Conservation (phyloP, 2,329 filamentous ascomycete genomes). For the Aspergillus brasiliensis region DNA sequence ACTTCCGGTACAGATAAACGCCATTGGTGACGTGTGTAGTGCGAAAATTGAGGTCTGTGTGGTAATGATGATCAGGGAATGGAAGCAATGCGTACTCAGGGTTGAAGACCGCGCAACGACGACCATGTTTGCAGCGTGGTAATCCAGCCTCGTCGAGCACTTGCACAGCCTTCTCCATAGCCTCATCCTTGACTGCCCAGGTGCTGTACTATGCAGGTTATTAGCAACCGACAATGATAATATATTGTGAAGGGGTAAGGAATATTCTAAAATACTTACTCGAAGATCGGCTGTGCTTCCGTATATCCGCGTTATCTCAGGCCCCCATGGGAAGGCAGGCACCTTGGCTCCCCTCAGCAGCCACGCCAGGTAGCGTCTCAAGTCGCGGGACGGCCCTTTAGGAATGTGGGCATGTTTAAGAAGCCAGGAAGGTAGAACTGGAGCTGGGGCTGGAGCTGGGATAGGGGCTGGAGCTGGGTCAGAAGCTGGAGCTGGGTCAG, state of each 20-base stretch:
- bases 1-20: conserved; percentile 4
- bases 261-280: not conserved
- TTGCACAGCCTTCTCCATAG: conserved; percentile 1
- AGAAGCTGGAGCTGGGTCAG: no score
- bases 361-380: not conserved
- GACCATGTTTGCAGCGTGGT: not conserved
- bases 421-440: not conserved
- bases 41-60: conserved; percentile 1
- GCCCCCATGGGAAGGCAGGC: conserved; percentile 2
- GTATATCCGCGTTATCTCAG: no score
- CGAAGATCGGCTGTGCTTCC: not conserved
- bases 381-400: rapidly evolving
- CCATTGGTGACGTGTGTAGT: not conserved
- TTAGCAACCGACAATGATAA: not conserved
- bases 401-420: not conserved
- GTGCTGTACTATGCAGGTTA: not conserved
- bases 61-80: conserved; percentile 9
- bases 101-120: not conserved
- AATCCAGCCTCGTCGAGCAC: not conserved
- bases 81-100: not conserved
- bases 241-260: not conserved
- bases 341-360: not conserved
- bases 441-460: no score
- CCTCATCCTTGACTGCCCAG: not conserved
- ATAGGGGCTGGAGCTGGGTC: no score